phyloP scores from a whole-genome alignment of 1,284 basidiomycete genomes.

The Irpex lacteus region DNA sequence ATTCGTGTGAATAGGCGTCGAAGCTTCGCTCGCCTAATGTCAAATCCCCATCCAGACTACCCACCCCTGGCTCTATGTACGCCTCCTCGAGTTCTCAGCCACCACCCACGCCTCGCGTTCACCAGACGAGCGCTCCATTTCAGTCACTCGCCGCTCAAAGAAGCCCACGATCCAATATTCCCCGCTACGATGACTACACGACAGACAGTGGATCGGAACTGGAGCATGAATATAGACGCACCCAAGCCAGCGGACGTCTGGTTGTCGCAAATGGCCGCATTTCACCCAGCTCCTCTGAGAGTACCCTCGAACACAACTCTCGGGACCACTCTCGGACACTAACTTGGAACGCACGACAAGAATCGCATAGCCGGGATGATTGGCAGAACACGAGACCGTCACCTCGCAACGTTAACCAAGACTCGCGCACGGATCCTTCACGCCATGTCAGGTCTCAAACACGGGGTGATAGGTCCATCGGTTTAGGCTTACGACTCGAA shows the following conservation, averaged over 20 bases:
- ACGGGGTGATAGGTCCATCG: constrained; percentile 1
- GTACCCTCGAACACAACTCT: constrained; percentile 21
- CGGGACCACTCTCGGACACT: not conserved
- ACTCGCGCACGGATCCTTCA: not conserved
- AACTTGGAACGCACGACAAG: not conserved
- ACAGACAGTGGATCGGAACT: constrained; percentile 30
- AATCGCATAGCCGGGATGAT: not conserved
- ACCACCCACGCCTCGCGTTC: not conserved
- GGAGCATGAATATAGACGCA: constrained; percentile 24
- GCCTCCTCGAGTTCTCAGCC: not conserved
- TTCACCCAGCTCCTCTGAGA: constrained; percentile 41
- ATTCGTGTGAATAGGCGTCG: not conserved
- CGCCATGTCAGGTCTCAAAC: not conserved
- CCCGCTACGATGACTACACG: constrained; percentile 8
- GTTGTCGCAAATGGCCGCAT: constrained; percentile 53
- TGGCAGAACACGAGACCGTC: not conserved
- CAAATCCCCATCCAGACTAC: not conserved
- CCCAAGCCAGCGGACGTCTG: constrained; percentile 37
- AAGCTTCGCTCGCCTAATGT: constrained; percentile 2
- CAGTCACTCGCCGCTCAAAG: constrained; percentile 1
- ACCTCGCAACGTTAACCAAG: not conserved
- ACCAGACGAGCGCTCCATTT: constrained; percentile 1
- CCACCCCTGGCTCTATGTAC: not conserved
- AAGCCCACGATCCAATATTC: constrained; percentile 16
- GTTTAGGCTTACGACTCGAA: constrained; percentile 9